Conservation (phyloP, 1,139 yeast genomes). For the Pichia sp. region DNA sequence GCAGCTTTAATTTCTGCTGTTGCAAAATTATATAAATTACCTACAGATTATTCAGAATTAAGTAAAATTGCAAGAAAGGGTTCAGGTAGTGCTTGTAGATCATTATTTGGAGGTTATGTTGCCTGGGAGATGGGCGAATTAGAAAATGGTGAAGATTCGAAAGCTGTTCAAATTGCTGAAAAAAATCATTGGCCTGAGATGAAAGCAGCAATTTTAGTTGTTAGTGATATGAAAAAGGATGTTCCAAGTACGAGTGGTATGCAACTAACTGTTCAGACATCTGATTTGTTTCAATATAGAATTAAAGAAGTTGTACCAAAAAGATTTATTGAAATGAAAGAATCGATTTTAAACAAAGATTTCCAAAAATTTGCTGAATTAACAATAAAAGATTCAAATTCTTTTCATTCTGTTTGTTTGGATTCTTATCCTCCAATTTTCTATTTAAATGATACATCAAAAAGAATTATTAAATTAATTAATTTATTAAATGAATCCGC, state of each 20-base stretch:
- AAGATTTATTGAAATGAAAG: slow-evolving; percentile 76
- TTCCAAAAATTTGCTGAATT: slow-evolving; percentile 77
- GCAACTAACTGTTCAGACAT: slow-evolving; percentile 89
- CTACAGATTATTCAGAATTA: slow-evolving; percentile 74
- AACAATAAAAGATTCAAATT: slow-evolving; percentile 94
- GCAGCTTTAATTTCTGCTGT: slow-evolving; percentile 90
- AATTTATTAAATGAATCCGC: slow-evolving; percentile 66
- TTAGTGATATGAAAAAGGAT: slow-evolving; percentile 87
- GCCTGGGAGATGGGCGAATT: slow-evolving; percentile 96
- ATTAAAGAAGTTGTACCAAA: slow-evolving; percentile 74
- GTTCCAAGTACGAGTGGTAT: slow-evolving; percentile 93
- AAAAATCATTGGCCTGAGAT: slow-evolving; percentile 83
- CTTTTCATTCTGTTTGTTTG: slow-evolving; percentile 93
- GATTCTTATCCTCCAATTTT: slow-evolving; percentile 95
- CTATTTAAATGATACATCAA: slow-evolving; percentile 92
- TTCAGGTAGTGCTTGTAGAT: slow-evolving; percentile 96
- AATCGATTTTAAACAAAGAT: slow-evolving; percentile 62
- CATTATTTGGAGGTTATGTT: slow-evolving; percentile 93
- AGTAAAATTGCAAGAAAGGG: slow-evolving; percentile 96
- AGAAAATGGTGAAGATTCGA: slow-evolving; percentile 77
- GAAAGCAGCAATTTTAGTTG: slow-evolving; percentile 89
- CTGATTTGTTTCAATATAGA: slow-evolving; percentile 77
- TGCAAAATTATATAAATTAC: slow-evolving; percentile 74
- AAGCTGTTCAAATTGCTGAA: slow-evolving; percentile 88
- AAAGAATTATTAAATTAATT: slow-evolving; percentile 72